Evolutionary conservation across 2,329 filamentous ascomycete genomes (phyloP).

Genomic region (Beauveria sp.): DNA sequence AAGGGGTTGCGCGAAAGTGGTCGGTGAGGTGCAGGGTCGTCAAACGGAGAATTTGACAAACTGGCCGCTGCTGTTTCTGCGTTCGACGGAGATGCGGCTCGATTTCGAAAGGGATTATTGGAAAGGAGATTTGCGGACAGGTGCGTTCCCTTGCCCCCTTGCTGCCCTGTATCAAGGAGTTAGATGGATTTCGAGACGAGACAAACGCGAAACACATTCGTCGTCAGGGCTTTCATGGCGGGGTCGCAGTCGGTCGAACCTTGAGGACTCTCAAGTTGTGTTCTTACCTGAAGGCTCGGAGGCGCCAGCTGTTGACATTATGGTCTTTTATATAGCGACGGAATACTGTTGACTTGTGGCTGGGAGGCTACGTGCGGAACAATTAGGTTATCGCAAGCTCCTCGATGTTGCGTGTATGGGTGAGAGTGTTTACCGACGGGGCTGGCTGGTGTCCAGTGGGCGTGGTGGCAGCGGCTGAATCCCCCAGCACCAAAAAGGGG

Average conservation of each 20-base stretch:
- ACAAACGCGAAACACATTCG: constrained; percentile 4
- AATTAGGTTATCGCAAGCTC: background rate
- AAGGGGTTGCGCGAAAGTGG: constrained; percentile 71
- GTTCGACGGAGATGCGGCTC: constrained; percentile 52
- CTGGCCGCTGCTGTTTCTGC: constrained; percentile 19
- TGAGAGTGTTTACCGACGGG: background rate
- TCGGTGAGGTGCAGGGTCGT: constrained; percentile 46
- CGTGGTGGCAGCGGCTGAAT: constrained; percentile 7
- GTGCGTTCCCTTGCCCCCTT: constrained; percentile 7
- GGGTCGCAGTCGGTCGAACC: background rate
- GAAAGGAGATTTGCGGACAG: constrained; percentile 54
- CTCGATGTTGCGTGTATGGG: constrained; percentile 1
- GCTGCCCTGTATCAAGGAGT: constrained; percentile 2
- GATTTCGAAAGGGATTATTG: constrained; percentile 76
- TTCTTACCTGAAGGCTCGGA: constrained; percentile 6
- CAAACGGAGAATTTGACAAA: constrained; percentile 49
- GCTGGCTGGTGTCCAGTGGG: background rate
- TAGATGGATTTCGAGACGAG: background rate
- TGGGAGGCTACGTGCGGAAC: background rate
- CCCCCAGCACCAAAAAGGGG: constrained; percentile 5
- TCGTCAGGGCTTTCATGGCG: background rate
- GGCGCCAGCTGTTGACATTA: constrained; percentile 1
- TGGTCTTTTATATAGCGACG: background rate
- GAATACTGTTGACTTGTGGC: background rate
- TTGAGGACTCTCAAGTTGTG: background rate